Conservation (phyloP, 306 rosid genomes). For the Senna siamea region DNA sequence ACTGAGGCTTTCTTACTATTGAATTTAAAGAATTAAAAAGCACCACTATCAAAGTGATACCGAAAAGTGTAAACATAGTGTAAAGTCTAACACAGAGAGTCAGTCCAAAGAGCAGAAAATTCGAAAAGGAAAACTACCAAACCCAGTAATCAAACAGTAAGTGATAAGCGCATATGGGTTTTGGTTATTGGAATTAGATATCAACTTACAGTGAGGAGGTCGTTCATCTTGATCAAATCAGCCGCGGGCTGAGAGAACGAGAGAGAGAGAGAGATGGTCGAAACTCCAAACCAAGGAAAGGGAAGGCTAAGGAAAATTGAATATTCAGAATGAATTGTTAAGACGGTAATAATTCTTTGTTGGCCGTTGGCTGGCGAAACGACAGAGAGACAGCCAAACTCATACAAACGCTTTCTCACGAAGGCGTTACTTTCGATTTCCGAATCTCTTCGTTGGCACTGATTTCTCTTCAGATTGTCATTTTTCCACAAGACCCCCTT, state of each 20-base stretch:
- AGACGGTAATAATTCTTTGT: constrained; percentile 38
- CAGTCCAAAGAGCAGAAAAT: neutral
- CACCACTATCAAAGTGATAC: constrained; percentile 3
- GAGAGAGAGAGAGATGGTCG: constrained; percentile 5
- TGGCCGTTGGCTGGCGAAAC: constrained; percentile 57
- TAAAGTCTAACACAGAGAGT: constrained; percentile 38
- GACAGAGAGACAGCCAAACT: constrained; percentile 46
- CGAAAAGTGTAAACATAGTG: neutral
- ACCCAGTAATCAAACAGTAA: constrained; percentile 30
- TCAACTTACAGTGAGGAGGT: constrained; percentile 78
- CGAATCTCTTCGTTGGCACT: neutral
- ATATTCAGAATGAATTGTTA: neutral
- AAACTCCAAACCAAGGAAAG: neutral
- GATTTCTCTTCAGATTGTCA: neutral
- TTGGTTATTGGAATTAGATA: constrained; percentile 5
- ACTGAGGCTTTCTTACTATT: constrained; percentile 5
- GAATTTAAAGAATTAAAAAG: neutral
- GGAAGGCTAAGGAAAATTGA: constrained; percentile 1
- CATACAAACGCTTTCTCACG: neutral
- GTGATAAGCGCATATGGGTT: neutral
- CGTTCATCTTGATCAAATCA: constrained; percentile 72
- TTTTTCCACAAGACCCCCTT: neutral
- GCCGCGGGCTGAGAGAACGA: constrained; percentile 2
- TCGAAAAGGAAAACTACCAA: neutral
- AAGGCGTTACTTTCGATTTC: constrained; percentile 36